These are phyloP conservation scores for Seiridium cupressi DNA, from an alignment of 2,329 filamentous ascomycete species.

Conservation along the genomic window DNA sequence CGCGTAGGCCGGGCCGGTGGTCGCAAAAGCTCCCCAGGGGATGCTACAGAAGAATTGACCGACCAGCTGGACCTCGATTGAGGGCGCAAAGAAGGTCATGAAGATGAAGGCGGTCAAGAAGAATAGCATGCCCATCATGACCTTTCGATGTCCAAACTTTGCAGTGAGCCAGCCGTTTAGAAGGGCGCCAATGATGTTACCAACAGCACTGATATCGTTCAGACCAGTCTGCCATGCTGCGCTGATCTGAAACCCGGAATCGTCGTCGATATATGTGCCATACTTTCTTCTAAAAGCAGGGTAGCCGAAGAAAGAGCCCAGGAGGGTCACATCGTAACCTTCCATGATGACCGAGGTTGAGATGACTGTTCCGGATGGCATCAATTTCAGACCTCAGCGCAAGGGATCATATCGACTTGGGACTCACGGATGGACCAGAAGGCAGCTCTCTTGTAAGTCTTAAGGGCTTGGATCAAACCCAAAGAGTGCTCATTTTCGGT, in stretches of 20 bases:
- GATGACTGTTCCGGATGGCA: constrained; percentile 29
- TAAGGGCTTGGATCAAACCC: constrained; percentile 31
- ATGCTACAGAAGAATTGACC: constrained; percentile 42
- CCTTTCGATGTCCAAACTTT: constrained; percentile 40
- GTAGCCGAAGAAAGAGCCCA: constrained; percentile 46
- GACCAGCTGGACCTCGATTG: constrained; percentile 38
- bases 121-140: constrained; percentile 40
- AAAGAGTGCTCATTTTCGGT: constrained; percentile 36
- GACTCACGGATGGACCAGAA: constrained; percentile 38
- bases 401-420: too few relatives aligned
- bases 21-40: constrained; percentile 19
- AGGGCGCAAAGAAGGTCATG: constrained; percentile 46
- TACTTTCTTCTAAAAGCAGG: constrained; percentile 37
- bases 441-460: constrained; percentile 37
- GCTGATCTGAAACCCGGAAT: constrained; percentile 36
- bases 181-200: constrained; percentile 37
- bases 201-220: constrained; percentile 31
- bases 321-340: constrained; percentile 46
- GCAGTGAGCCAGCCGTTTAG: constrained; percentile 40
- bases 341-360: constrained; percentile 47
- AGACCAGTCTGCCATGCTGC: constrained; percentile 52
- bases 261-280: constrained; percentile 32
- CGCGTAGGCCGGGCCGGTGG: constrained; percentile 21
- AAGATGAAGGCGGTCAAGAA: constrained; percentile 44
- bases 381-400: neutral